A percentile compares a stretch with the other conserved stretches of the same genome.
phyloP scores from a whole-genome alignment of 805 yeast species.

The Tetrapisispora pingtungensis region DNA sequence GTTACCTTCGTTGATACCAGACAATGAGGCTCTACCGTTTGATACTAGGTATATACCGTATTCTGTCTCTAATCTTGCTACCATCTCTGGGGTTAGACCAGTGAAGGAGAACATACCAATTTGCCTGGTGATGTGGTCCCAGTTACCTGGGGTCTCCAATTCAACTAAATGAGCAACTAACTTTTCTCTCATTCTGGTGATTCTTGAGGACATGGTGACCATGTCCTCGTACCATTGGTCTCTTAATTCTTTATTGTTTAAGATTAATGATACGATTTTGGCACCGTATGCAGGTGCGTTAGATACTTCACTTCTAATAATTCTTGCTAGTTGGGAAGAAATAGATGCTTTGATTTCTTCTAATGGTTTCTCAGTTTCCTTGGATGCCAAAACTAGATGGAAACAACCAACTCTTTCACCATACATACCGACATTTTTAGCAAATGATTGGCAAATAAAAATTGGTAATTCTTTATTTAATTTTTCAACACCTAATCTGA shows the following conservation, averaged over 20 bases:
- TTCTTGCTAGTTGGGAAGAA: constrained; percentile 61
- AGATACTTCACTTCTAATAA: constrained; percentile 78
- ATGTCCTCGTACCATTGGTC: constrained; percentile 79
- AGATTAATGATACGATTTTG: constrained; percentile 69
- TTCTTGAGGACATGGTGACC: constrained; percentile 78
- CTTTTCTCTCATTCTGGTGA: constrained; percentile 63
- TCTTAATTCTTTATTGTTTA: constrained; percentile 56
- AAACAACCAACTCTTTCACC: constrained; percentile 96
- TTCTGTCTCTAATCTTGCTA: constrained; percentile 57
- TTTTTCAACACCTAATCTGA: constrained; percentile 43
- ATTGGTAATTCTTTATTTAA: constrained; percentile 45
- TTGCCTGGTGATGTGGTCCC: constrained; percentile 87
- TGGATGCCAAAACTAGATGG: constrained; percentile 54
- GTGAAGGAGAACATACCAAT: constrained; percentile 97
- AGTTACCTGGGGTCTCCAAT: constrained; percentile 74
- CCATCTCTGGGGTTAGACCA: constrained; percentile 72
- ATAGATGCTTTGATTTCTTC: constrained; percentile 44
- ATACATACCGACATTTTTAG: constrained; percentile 92
- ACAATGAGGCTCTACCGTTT: constrained; percentile 87
- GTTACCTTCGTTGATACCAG: constrained; percentile 78
- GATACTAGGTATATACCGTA: constrained; percentile 76
- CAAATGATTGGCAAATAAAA: constrained; percentile 86
- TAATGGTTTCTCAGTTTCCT: constrained; percentile 23
- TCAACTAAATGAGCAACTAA: constrained; percentile 51
- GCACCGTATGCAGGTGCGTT: constrained; percentile 96